phyloP scores from a whole-genome alignment of 2,329 filamentous ascomycete species.

The Capronia coronata region DNA sequence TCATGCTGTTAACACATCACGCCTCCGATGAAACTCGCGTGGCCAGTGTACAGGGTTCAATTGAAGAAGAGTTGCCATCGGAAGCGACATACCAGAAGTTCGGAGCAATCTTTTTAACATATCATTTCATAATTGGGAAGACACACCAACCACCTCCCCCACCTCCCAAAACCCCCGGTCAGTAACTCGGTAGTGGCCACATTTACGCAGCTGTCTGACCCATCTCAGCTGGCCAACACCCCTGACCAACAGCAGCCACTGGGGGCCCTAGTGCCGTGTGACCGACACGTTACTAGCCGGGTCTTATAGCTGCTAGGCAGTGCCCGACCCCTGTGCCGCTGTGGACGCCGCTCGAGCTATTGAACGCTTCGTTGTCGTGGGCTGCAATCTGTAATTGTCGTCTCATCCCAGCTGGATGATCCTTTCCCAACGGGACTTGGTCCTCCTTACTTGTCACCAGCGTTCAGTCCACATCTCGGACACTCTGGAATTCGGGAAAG shows the following conservation, averaged over 20 bases:
- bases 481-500: too few relatives aligned
- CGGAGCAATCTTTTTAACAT: not conserved
- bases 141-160: not conserved
- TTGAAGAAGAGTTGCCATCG: not conserved
- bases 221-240: not conserved
- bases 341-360: not conserved
- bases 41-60: not conserved
- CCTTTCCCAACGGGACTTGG: not conserved
- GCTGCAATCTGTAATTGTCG: not conserved
- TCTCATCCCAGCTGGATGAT: not conserved
- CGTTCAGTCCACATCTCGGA: too few relatives aligned
- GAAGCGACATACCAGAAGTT: not conserved
- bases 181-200: not conserved
- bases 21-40: too few relatives aligned
- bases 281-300: too few relatives aligned
- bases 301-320: not conserved
- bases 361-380: not conserved
- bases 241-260: not conserved
- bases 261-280: too few relatives aligned
- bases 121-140: too few relatives aligned
- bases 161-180: not conserved
- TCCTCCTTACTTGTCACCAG: not conserved
- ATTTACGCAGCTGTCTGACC: not conserved
- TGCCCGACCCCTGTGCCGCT: slow-evolving; percentile 5
- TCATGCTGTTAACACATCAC: too few relatives aligned